Conservation (phyloP, 2,329 filamentous ascomycete species). For the Botrytis medusae region DNA sequence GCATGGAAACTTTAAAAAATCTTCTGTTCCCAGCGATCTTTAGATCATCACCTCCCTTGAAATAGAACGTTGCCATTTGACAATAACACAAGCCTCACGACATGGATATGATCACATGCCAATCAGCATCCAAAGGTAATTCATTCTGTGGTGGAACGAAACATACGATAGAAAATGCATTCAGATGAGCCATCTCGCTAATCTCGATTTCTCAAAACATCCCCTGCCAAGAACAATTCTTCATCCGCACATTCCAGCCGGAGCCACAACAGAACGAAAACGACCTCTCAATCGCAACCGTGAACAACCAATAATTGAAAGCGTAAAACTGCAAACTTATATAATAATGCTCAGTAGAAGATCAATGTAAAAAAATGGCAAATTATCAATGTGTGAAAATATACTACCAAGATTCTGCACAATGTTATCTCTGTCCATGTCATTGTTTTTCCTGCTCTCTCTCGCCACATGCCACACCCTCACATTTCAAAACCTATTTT, state of each 20-base stretch:
- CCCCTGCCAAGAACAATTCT: background rate
- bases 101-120: background rate
- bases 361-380: background rate
- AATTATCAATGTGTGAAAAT: background rate
- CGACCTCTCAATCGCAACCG: background rate
- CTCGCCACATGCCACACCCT: background rate
- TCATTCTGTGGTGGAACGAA: background rate
- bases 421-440: background rate
- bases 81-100: too few species aligned
- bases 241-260: background rate
- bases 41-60: accelerated
- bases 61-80: background rate
- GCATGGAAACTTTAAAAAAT: background rate
- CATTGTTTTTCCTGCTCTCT: background rate
- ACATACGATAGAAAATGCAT: background rate
- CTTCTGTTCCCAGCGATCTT: background rate
- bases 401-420: background rate
- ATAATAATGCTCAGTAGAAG: background rate
- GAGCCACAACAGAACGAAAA: background rate
- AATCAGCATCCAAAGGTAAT: background rate
- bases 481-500: constrained; percentile 15
- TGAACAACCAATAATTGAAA: background rate
- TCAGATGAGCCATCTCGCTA: background rate
- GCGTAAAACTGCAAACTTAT: accelerated
- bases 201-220: background rate